These are phyloP conservation scores for Voacanga thouarsii DNA, from an alignment of 257 asterid genomes.

Conservation along the genomic window DNA sequence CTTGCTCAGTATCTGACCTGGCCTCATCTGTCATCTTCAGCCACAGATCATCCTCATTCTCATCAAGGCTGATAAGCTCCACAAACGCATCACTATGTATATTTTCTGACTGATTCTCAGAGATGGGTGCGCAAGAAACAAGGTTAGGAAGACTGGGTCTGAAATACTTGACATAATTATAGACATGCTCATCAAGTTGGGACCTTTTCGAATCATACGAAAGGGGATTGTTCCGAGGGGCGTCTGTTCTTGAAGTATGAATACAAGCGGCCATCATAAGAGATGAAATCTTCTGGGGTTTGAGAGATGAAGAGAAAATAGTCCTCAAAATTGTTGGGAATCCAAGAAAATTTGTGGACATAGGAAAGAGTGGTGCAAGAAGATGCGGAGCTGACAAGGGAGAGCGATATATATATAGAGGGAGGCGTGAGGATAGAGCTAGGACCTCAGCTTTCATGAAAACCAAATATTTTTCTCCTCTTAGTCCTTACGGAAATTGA, in stretches of 20 bases:
- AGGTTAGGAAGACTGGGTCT: conserved; percentile 40
- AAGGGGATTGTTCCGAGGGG: conserved; percentile 28
- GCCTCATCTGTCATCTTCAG: conserved; percentile 66
- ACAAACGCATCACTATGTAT: background rate
- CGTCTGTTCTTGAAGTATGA: conserved; percentile 53
- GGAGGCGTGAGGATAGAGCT: conserved; percentile 6
- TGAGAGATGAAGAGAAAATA: conserved; percentile 3
- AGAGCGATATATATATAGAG: conserved; percentile 30
- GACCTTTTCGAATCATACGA: conserved; percentile 22
- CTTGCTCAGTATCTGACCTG: conserved; percentile 51
- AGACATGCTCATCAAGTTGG: conserved; percentile 35
- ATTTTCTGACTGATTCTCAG: conserved; percentile 20
- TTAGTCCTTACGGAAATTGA: background rate
- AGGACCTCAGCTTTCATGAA: conserved; percentile 10
- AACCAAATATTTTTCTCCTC: background rate
- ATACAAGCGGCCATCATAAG: conserved; percentile 60
- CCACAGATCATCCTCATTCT: conserved; percentile 47
- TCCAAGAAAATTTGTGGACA: conserved; percentile 44
- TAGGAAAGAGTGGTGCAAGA: conserved; percentile 16
- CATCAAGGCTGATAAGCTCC: conserved; percentile 4
- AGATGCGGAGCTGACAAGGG: conserved; percentile 12
- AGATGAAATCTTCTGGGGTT: conserved; percentile 17
- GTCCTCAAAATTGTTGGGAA: conserved; percentile 26
- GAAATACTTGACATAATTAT: conserved; percentile 40
- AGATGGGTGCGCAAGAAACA: conserved; percentile 36